These are phyloP conservation scores for Aureobasidium sp. DNA, from an alignment of 2,329 filamentous ascomycete species.

Conservation along the genomic window DNA sequence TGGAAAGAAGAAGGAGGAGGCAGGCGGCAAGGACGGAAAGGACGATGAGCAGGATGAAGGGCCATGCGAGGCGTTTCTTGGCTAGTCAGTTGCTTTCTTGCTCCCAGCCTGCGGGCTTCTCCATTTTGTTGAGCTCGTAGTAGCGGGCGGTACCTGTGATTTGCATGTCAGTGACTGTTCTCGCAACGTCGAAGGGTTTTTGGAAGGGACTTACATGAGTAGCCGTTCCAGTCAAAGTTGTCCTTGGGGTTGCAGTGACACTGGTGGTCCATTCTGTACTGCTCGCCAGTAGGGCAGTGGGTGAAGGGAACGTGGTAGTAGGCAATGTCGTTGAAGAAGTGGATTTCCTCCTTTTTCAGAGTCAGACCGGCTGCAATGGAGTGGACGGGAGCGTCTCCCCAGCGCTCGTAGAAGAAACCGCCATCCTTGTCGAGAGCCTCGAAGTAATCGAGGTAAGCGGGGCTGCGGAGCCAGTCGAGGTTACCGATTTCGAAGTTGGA, in stretches of 20 bases:
- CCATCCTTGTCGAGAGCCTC: constrained; percentile 79
- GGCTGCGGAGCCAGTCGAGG: constrained; percentile 77
- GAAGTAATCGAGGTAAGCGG: constrained; percentile 87
- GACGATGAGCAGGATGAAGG: not conserved
- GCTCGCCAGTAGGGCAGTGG: constrained; percentile 88
- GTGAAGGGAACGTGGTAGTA: constrained; percentile 98
- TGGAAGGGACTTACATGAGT: constrained; percentile 66
- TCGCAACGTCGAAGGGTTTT: not conserved
- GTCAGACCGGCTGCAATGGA: constrained; percentile 88
- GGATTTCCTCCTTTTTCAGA: constrained; percentile 85
- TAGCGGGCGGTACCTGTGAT: constrained; percentile 70
- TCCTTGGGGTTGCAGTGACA: constrained; percentile 93
- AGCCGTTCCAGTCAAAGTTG: constrained; percentile 99
- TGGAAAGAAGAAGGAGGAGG: constrained; percentile 1
- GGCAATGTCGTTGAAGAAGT: constrained; percentile 98
- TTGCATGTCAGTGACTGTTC: not conserved
- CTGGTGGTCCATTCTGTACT: constrained; percentile 72
- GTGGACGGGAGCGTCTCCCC: constrained; percentile 95
- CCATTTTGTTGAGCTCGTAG: constrained; percentile 72
- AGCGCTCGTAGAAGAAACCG: constrained; percentile 98
- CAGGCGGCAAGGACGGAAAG: not conserved
- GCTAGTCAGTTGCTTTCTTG: constrained; percentile 29
- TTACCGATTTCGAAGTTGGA: constrained; percentile 98
- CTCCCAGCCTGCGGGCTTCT: constrained; percentile 81
- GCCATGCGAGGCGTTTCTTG: not conserved